Conservation (phyloP, 345 rosid species). For the Sonneratia caseolaris region DNA sequence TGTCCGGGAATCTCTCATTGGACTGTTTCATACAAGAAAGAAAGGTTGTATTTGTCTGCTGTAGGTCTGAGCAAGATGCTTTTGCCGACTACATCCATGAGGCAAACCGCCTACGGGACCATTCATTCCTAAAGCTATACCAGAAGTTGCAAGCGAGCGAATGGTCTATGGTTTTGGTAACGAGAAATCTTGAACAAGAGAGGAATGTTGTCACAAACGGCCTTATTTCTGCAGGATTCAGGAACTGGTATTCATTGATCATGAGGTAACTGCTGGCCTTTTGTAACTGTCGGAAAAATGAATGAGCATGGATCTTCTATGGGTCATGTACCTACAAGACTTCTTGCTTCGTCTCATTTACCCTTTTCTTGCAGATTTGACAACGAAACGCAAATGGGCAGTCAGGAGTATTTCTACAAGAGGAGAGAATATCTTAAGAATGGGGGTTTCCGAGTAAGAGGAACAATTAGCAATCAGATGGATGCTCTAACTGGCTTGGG, state of each 20-base stretch:
- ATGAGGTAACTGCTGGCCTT: slow-evolving; percentile 34
- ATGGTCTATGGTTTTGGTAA: slow-evolving; percentile 49
- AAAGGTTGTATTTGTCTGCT: not conserved
- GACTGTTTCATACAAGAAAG: not conserved
- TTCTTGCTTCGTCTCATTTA: not conserved
- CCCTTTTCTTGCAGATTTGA: slow-evolving; percentile 31
- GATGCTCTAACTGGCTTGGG: slow-evolving; percentile 47
- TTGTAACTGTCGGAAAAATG: not conserved
- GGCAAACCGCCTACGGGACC: slow-evolving; percentile 30
- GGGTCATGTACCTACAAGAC: not conserved
- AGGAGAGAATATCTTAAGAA: slow-evolving; percentile 22
- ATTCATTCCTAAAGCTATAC: slow-evolving; percentile 29
- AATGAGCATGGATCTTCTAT: not conserved
- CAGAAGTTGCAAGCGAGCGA: slow-evolving; percentile 41
- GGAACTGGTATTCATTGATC: slow-evolving; percentile 51
- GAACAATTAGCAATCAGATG: slow-evolving; percentile 55
- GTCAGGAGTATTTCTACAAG: slow-evolving; percentile 25
- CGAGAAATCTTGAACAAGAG: slow-evolving; percentile 38
- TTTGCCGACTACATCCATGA: not conserved
- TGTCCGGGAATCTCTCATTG: not conserved
- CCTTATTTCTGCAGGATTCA: slow-evolving; percentile 47
- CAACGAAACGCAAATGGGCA: slow-evolving; percentile 30
- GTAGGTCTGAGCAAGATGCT: slow-evolving; percentile 26
- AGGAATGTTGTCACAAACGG: slow-evolving; percentile 25
- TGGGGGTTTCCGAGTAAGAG: slow-evolving; percentile 28